Evolutionary conservation across 495 filamentous ascomycete genomes (phyloP).

Genomic region (Podospora bellae-mahoneyi): DNA sequence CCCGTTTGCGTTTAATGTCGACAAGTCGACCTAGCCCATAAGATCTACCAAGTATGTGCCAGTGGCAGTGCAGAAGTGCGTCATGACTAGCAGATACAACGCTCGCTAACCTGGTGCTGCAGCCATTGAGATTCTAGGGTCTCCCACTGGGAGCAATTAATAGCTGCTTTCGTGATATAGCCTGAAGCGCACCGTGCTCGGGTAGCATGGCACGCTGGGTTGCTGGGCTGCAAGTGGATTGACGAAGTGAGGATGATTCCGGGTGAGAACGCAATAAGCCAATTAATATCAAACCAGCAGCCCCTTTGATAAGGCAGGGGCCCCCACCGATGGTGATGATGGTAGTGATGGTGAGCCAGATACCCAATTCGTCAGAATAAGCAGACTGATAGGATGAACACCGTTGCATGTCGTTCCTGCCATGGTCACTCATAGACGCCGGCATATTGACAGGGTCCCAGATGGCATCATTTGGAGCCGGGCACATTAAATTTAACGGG

Average conservation of each 20-base stretch:
- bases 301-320: slow-evolving; percentile 21
- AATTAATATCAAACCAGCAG: slow-evolving; percentile 34
- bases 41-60: background rate
- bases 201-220: slow-evolving; percentile 8
- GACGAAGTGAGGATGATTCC: slow-evolving; percentile 21
- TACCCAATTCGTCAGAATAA: slow-evolving; percentile 19
- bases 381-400: slow-evolving; percentile 26
- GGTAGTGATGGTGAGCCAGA: background rate
- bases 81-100: background rate
- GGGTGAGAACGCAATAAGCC: slow-evolving; percentile 29
- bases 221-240: slow-evolving; percentile 19
- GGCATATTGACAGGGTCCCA: slow-evolving; percentile 15
- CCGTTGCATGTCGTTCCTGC: slow-evolving; percentile 14
- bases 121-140: background rate
- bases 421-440: slow-evolving; percentile 14
- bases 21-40: background rate
- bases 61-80: background rate
- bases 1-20: background rate
- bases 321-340: slow-evolving; percentile 21
- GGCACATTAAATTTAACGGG: background rate
- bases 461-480: slow-evolving; percentile 8
- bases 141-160: slow-evolving; percentile 9
- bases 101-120: background rate
- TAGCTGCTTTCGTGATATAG: slow-evolving; percentile 26
- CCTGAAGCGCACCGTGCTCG: slow-evolving; percentile 19